phyloP scores from a whole-genome alignment of 2,329 filamentous ascomycete species.

The Aureobasidium sp. region DNA sequence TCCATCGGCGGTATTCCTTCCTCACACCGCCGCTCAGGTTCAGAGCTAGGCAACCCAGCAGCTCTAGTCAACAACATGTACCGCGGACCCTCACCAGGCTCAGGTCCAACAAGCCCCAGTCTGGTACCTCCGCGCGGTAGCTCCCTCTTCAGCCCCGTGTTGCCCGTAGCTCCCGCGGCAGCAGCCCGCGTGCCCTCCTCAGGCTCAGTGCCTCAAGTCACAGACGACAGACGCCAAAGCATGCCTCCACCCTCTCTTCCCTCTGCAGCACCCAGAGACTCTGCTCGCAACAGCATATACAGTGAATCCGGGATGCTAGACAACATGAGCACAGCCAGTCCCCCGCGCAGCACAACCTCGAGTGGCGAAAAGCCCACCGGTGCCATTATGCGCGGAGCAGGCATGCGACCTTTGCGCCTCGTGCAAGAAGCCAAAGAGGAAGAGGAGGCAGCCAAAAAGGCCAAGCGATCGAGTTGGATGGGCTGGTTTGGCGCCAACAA shows the following conservation, averaged over 20 bases:
- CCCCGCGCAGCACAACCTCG: conserved; percentile 50
- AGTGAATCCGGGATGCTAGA: conserved; percentile 22
- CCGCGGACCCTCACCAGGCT: conserved; percentile 49
- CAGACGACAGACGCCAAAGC: conserved; percentile 19
- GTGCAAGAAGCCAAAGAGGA: conserved; percentile 62
- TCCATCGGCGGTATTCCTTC: conserved; percentile 24
- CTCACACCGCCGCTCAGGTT: conserved; percentile 37
- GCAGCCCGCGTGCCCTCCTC: conserved; percentile 47
- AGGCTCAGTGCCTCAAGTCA: conserved; percentile 36
- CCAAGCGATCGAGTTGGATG: conserved; percentile 42
- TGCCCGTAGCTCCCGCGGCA: conserved; percentile 42
- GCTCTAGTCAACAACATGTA: conserved; percentile 86
- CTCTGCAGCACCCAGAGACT: conserved; percentile 21
- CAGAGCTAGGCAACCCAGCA: conserved; percentile 47
- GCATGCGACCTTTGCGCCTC: conserved; percentile 76
- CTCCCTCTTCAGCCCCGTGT: conserved; percentile 51
- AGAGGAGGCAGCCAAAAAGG: conserved; percentile 36
- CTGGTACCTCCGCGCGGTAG: conserved; percentile 51
- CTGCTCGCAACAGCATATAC: conserved; percentile 27
- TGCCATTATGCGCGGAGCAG: conserved; percentile 50
- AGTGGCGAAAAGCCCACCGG: conserved; percentile 28
- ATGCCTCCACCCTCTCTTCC: not conserved
- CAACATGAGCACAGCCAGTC: conserved; percentile 35
- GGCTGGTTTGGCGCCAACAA: conserved; percentile 33
- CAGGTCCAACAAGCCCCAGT: conserved; percentile 38